These are phyloP conservation scores for Crithidia mellificae DNA, from an alignment of 208 protist species.

Conservation along the genomic window DNA sequence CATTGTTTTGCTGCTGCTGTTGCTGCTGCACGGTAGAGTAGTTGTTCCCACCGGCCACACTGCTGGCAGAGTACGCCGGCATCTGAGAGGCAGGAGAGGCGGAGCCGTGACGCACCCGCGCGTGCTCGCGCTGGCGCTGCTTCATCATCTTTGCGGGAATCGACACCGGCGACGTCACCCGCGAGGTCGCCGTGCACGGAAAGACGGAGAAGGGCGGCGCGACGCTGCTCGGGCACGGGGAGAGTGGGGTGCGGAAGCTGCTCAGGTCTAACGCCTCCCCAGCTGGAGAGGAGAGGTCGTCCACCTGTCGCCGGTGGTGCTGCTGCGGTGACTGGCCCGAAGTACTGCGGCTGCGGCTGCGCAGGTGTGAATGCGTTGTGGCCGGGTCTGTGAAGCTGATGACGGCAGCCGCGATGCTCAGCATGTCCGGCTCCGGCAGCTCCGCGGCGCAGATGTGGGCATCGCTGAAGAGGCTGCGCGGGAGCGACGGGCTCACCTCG, in stretches of 20 bases:
- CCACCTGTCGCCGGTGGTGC: too few species aligned
- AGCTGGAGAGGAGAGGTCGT: not conserved
- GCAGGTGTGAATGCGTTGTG: too few species aligned
- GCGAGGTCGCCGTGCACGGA: constrained; percentile 9
- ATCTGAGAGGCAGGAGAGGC: constrained; percentile 2
- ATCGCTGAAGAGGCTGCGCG: constrained; percentile 13
- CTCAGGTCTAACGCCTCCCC: constrained; percentile 6
- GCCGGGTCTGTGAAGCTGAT: not conserved
- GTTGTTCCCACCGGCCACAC: not conserved
- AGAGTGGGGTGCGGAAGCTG: constrained; percentile 34
- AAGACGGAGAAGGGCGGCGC: constrained; percentile 44
- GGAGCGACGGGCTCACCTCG: not conserved
- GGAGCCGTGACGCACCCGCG: constrained; percentile 2
- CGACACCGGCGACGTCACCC: constrained; percentile 16
- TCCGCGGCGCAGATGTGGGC: constrained; percentile 3
- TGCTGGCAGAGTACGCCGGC: not conserved
- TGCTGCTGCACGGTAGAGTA: too few species aligned
- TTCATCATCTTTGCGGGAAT: constrained; percentile 13
- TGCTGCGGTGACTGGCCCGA: too few species aligned
- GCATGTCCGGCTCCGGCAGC: constrained; percentile 8
- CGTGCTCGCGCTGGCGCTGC: constrained; percentile 18
- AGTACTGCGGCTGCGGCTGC: too few species aligned
- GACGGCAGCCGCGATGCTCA: constrained; percentile 1
- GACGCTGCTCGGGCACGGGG: constrained; percentile 39
- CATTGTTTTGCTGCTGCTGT: too few species aligned